Evolutionary conservation across 768 basidiomycete genomes (phyloP), one percentile per base, ranked within the genome.

Genomic region (Serpula lacrymans): DNA sequence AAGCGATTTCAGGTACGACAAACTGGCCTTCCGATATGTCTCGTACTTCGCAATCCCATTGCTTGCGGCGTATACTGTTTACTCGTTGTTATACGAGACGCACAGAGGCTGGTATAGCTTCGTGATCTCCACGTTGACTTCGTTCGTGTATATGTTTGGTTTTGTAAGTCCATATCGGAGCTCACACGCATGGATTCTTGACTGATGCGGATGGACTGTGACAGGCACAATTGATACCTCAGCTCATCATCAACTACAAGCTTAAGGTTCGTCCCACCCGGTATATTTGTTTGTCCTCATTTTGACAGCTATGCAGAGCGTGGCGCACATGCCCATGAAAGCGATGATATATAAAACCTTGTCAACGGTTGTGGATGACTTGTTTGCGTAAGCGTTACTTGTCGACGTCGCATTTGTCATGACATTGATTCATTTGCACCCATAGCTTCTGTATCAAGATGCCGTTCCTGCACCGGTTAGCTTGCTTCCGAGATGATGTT

Each of bases 261-360:
- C 76, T 98, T 45, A 93, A 93, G 85, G 84, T 85, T 50, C 46
- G 66, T 56, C 37, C 41, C 50, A 39, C 16, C 51, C 35, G 29
- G n/a, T 43, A 17, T 16, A 20, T 25, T 36, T 38, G 42, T 14
- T 13, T 17, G 9, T 25, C 23, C 41, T 45, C 21, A 28, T 50
- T 48, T 34, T 20, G 33, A 16, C 21, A 14, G 40, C 24, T 28
- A 11, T 39, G 20, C 67, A 93, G 86, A 91, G 86, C 60, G 93
- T 96, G 25, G 87, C 95, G 32, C 95, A 98, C 60, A 92, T 98
- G 85, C 94, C 94, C 14, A 94, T 96, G 85, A 96, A 94, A 62
- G 88, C 94, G 3, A 92, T 98, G 89, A 83, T 93, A 51, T 95
- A 92, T 74, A 96, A 95, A 69, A 82, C 88, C 2, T 71, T 95